Percentiles rank a stretch among this genome's conserved stretches.
Evolutionary conservation across 495 filamentous ascomycete genomes (phyloP).

Genomic region (Neurospora terricola): DNA sequence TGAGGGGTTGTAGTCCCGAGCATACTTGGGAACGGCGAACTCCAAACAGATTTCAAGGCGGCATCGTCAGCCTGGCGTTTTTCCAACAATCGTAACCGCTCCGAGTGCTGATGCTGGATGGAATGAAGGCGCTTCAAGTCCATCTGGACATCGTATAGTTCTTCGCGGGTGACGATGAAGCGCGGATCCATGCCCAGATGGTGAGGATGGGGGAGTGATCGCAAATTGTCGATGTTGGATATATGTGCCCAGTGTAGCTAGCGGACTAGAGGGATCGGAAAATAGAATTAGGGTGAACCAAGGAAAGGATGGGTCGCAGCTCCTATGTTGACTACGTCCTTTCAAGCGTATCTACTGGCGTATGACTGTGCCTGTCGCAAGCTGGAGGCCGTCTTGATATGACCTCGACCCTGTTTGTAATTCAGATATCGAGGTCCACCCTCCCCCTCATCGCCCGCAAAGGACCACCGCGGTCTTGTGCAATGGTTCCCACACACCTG

Average conservation of each 20-base stretch:
- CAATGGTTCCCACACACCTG: slow-evolving; percentile 5
- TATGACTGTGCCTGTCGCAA: neutral
- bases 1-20: slow-evolving; percentile 62
- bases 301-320: neutral
- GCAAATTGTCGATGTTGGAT: neutral
- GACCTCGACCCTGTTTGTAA: slow-evolving; percentile 20
- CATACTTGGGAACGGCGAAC: slow-evolving; percentile 72
- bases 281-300: neutral
- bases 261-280: neutral
- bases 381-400: slow-evolving; percentile 3
- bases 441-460: slow-evolving; percentile 27
- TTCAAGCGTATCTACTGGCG: neutral
- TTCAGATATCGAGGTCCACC: slow-evolving; percentile 28
- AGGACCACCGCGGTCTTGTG: slow-evolving; percentile 22
- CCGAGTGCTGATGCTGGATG: slow-evolving; percentile 69
- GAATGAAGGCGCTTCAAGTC: slow-evolving; percentile 76
- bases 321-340: neutral
- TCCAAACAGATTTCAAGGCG: slow-evolving; percentile 77
- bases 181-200: slow-evolving; percentile 44
- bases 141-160: slow-evolving; percentile 78
- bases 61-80: slow-evolving; percentile 73
- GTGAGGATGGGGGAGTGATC: neutral
- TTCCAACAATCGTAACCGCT: slow-evolving; percentile 69
- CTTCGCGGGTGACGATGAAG: slow-evolving; percentile 48
- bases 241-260: neutral